phyloP scores from a whole-genome alignment of 2,329 filamentous ascomycete genomes.

The Alternaria incomplexa region DNA sequence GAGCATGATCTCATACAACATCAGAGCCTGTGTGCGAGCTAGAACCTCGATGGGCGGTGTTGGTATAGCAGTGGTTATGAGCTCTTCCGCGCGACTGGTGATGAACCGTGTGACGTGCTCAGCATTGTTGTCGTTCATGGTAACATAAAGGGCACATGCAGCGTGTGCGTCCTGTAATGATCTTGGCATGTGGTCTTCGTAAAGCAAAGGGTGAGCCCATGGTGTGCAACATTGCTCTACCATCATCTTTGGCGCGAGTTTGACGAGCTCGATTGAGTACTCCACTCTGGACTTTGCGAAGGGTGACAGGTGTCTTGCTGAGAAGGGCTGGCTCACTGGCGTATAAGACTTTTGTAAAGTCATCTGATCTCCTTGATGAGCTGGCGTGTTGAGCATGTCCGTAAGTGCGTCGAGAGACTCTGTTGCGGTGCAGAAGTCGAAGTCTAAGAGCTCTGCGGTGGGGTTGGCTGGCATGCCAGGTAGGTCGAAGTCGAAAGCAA shows the following conservation, averaged over 20 bases:
- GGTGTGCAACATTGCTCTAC: constrained; percentile 58
- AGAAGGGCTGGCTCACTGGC: constrained; percentile 7
- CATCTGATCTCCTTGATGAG: neutral
- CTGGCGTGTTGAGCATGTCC: constrained; percentile 8
- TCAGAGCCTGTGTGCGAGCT: constrained; percentile 35
- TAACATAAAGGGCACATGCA: constrained; percentile 60
- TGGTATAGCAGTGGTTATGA: constrained; percentile 41
- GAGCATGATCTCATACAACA: constrained; percentile 40
- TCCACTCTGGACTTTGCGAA: constrained; percentile 30
- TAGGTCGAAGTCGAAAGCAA: constrained; percentile 12
- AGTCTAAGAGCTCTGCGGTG: constrained; percentile 17
- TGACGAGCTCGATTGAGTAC: constrained; percentile 37
- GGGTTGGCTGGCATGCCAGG: constrained; percentile 6
- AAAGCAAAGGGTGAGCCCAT: constrained; percentile 62
- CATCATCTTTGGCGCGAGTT: constrained; percentile 48
- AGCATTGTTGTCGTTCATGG: constrained; percentile 57
- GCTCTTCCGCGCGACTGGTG: constrained; percentile 52
- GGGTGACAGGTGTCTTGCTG: constrained; percentile 20
- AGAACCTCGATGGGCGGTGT: constrained; percentile 25
- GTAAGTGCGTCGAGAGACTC: constrained; percentile 60
- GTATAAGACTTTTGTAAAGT: neutral
- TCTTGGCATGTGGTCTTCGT: constrained; percentile 59
- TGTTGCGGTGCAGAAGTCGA: constrained; percentile 40
- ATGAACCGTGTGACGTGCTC: constrained; percentile 59
- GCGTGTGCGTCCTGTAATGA: constrained; percentile 61